Conservation (phyloP, 2,329 filamentous ascomycete species). For the Pseudopithomyces maydicus region DNA sequence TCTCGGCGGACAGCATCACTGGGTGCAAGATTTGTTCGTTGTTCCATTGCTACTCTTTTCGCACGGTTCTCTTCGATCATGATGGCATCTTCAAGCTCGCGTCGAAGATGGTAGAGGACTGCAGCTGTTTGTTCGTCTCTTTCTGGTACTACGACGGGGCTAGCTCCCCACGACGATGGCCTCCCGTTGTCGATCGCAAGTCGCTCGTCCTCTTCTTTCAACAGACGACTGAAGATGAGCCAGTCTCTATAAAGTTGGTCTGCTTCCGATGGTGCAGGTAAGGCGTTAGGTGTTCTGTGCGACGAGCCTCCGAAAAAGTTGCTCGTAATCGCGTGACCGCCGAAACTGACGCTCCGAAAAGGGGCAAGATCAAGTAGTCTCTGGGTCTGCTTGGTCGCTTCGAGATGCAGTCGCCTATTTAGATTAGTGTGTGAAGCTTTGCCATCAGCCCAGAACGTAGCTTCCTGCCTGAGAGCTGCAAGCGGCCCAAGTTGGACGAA, state of each 20-base stretch:
- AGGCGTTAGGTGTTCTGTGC: constrained; percentile 19
- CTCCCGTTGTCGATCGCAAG: constrained; percentile 24
- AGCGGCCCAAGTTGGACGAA: not conserved
- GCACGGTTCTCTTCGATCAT: constrained; percentile 37
- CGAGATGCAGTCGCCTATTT: constrained; percentile 31
- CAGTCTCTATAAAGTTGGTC: constrained; percentile 38
- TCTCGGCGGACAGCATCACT: constrained; percentile 36
- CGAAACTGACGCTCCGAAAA: constrained; percentile 32
- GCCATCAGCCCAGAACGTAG: not conserved
- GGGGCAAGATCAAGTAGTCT: constrained; percentile 23
- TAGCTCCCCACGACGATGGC: constrained; percentile 27
- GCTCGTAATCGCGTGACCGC: constrained; percentile 29
- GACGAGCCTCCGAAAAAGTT: constrained; percentile 24
- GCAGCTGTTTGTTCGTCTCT: constrained; percentile 32
- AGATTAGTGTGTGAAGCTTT: constrained; percentile 11
- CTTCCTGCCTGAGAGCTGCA: not conserved
- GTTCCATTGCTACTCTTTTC: constrained; percentile 31
- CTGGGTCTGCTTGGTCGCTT: constrained; percentile 30
- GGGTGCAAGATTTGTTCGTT: constrained; percentile 31
- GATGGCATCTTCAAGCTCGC: constrained; percentile 38
- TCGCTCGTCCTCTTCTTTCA: constrained; percentile 35
- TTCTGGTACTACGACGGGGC: constrained; percentile 19
- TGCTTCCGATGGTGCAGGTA: constrained; percentile 32
- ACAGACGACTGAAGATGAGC: constrained; percentile 33
- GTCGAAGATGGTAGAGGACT: constrained; percentile 31